These are phyloP conservation scores for Canariomyces notabilis DNA, from an alignment of 2,329 filamentous ascomycete genomes.

Conservation along the genomic window DNA sequence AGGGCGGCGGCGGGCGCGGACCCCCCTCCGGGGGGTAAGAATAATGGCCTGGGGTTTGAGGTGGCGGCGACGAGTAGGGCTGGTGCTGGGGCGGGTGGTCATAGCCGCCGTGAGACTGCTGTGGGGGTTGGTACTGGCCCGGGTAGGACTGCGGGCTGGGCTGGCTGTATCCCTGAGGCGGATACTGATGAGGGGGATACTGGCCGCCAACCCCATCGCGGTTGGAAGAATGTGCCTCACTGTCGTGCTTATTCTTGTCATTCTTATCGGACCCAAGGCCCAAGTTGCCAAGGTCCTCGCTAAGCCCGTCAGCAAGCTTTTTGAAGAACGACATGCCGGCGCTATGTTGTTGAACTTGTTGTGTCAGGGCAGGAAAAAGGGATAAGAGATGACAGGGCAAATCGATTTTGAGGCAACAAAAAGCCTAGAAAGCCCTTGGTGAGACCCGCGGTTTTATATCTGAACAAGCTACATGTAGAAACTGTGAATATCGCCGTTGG, in stretches of 20 bases:
- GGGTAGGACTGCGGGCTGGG: constrained; percentile 10
- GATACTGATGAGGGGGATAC: constrained; percentile 13
- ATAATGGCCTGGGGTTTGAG: constrained; percentile 3
- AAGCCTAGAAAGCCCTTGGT: too few species aligned
- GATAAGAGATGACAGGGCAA: too few species aligned
- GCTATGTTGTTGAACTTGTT: too few species aligned
- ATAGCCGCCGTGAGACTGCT: not conserved
- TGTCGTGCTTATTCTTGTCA: too few species aligned
- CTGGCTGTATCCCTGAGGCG: constrained; percentile 8
- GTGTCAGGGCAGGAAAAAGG: too few species aligned
- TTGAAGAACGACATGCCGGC: constrained; percentile 33
- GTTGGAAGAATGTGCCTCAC: constrained; percentile 23
- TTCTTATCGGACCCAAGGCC: constrained; percentile 28
- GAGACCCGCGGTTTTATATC: too few species aligned
- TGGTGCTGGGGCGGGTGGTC: constrained; percentile 1
- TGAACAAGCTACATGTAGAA: too few species aligned
- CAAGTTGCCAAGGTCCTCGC: constrained; percentile 32
- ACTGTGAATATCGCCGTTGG: too few species aligned
- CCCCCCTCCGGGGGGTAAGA: constrained; percentile 14
- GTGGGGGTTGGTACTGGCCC: too few species aligned
- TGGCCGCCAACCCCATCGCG: constrained; percentile 3
- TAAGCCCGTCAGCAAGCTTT: constrained; percentile 34
- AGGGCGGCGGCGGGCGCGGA: constrained; percentile 21
- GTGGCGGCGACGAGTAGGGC: constrained; percentile 9
- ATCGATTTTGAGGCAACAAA: too few species aligned